Evolutionary conservation across 2,329 filamentous ascomycete genomes (phyloP).

Genomic region (Ophiostoma ips): DNA sequence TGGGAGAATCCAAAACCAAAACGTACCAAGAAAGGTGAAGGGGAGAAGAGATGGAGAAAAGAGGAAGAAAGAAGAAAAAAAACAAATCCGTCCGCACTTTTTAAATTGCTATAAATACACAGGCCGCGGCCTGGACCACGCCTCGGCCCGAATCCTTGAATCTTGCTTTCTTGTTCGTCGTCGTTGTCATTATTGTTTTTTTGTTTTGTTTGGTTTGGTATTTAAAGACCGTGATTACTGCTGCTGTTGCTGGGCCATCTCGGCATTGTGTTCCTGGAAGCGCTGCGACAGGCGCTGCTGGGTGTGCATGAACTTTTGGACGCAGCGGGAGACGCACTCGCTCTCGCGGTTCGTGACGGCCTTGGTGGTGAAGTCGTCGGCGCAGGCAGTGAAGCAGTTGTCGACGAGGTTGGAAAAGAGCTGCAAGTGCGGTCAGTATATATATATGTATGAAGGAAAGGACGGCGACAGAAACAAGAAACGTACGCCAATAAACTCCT

Average conservation of each 20-base stretch:
- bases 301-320: conserved; percentile 89
- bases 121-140: neutral
- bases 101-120: conserved; percentile 1
- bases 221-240: conserved; percentile 6
- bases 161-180: neutral
- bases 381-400: conserved; percentile 90
- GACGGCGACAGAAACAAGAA: neutral
- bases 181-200: conserved; percentile 1
- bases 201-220: neutral
- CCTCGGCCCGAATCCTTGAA: neutral
- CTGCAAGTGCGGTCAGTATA: conserved; percentile 20
- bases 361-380: conserved; percentile 98
- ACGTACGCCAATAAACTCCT: conserved; percentile 94
- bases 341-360: conserved; percentile 77
- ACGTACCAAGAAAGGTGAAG: too few relatives aligned
- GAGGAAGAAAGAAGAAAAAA: neutral
- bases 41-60: neutral
- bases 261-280: conserved; percentile 59
- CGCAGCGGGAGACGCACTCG: conserved; percentile 85
- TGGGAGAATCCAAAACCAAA: too few relatives aligned
- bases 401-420: conserved; percentile 57
- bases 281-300: conserved; percentile 82
- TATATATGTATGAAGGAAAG: neutral
- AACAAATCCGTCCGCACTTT: neutral
- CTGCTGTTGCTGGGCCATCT: conserved; percentile 42